These are phyloP conservation scores for Serendipita sp. DNA, from an alignment of 768 basidiomycete species.

Conservation along the genomic window DNA sequence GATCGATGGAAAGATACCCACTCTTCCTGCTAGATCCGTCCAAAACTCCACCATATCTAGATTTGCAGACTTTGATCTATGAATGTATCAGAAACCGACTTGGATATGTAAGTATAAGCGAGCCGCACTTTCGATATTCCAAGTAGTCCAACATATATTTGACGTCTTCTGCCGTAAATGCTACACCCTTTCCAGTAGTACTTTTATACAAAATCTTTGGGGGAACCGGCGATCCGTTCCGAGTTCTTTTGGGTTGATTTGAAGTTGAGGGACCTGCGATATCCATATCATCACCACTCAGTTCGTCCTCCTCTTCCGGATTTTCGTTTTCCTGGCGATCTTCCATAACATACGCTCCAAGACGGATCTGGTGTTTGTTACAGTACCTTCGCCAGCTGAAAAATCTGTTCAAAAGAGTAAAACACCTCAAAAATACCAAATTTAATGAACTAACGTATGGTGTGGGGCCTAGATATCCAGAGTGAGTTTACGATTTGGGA, in stretches of 20 bases:
- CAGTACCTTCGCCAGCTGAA: conserved; percentile 87
- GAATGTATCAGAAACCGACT: background rate
- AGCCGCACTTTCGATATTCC: conserved; percentile 49
- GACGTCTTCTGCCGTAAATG: conserved; percentile 73
- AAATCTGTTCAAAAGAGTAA: conserved; percentile 31
- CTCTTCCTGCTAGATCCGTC: conserved; percentile 62
- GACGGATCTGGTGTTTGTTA: conserved; percentile 83
- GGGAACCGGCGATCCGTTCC: conserved; percentile 57
- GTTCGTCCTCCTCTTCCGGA: conserved; percentile 26
- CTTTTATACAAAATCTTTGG: conserved; percentile 65
- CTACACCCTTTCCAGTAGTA: conserved; percentile 80
- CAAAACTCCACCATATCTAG: conserved; percentile 63
- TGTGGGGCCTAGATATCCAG: conserved; percentile 48
- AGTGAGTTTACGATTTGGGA: conserved; percentile 1
- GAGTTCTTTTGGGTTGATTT: background rate
- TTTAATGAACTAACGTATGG: conserved; percentile 46
- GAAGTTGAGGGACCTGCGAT: background rate
- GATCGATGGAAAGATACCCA: conserved; percentile 16
- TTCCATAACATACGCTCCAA: conserved; percentile 72
- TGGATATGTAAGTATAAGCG: background rate
- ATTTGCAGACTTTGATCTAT: conserved; percentile 16
- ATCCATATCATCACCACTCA: background rate
- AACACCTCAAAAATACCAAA: background rate
- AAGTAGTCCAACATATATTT: conserved; percentile 60
- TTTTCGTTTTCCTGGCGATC: conserved; percentile 29